Evolutionary conservation across 352 stramenopile species (phyloP).

Genomic region (Pythium brassicae): DNA sequence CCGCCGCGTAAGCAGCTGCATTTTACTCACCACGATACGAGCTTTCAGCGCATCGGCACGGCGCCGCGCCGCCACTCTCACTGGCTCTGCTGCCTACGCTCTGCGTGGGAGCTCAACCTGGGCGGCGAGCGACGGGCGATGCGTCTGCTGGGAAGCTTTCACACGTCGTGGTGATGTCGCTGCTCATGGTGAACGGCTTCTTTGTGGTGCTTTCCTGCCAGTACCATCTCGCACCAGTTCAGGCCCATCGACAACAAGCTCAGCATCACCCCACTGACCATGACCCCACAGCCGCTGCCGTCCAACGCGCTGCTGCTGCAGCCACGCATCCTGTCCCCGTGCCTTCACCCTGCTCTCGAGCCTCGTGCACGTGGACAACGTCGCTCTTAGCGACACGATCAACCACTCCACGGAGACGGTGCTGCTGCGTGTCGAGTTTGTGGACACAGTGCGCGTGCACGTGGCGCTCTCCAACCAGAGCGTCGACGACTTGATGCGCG

Average conservation of each 20-base stretch:
- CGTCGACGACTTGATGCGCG: slow-evolving; percentile 26
- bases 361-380: slow-evolving; percentile 47
- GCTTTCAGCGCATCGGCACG: slow-evolving; percentile 25
- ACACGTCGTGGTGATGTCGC: slow-evolving; percentile 53
- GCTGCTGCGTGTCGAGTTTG: slow-evolving; percentile 47
- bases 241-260: slow-evolving; percentile 16
- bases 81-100: background rate
- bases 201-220: slow-evolving; percentile 57
- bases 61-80: slow-evolving; percentile 6
- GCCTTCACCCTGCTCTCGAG: slow-evolving; percentile 54
- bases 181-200: slow-evolving; percentile 73
- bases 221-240: slow-evolving; percentile 53
- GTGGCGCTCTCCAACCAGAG: slow-evolving; percentile 20
- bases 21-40: slow-evolving; percentile 15
- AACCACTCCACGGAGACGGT: slow-evolving; percentile 60
- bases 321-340: slow-evolving; percentile 53
- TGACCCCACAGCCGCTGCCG: slow-evolving; percentile 32
- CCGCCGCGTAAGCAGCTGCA: background rate
- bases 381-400: slow-evolving; percentile 48
- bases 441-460: slow-evolving; percentile 21
- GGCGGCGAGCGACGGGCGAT: background rate
- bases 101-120: background rate
- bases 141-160: slow-evolving; percentile 40
- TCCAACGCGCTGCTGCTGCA: slow-evolving; percentile 64
- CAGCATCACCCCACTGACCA: slow-evolving; percentile 14